These are phyloP conservation scores for Cyclostephanos invisitatus DNA, from an alignment of 108 stramenopile species.

Conservation along the genomic window DNA sequence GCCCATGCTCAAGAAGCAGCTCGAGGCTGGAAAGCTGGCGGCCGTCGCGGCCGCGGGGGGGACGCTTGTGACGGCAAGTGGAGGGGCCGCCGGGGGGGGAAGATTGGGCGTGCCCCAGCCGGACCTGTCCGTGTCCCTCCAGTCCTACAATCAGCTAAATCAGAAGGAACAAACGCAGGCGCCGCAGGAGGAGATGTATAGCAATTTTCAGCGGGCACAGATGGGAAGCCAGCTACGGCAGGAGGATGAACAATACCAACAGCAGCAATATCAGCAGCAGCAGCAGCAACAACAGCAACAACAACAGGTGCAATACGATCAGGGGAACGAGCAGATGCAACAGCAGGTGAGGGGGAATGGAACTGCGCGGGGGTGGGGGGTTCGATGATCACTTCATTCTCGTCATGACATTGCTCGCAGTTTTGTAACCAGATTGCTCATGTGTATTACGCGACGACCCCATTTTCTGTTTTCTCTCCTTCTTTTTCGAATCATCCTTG, in stretches of 20 bases:
- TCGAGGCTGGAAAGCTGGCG: constrained; percentile 84
- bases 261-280: constrained; percentile 50
- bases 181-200: constrained; percentile 36
- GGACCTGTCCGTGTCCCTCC: constrained; percentile 5
- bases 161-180: constrained; percentile 15
- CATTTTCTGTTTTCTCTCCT: not conserved
- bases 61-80: constrained; percentile 40
- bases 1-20: constrained; percentile 91
- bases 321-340: constrained; percentile 18
- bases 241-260: constrained; percentile 31
- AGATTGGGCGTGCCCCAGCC: constrained; percentile 5
- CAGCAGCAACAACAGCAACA: constrained; percentile 27
- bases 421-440: not conserved
- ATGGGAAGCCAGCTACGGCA: constrained; percentile 16
- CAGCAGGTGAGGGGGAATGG: constrained; percentile 24
- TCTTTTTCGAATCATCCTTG: not conserved
- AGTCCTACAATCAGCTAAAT: constrained; percentile 10
- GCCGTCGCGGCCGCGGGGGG: constrained; percentile 51
- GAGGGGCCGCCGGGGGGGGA: constrained; percentile 14
- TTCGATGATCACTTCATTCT: not conserved
- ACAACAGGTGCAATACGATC: constrained; percentile 30
- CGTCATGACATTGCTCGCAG: not conserved
- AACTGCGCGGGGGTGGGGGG: not conserved
- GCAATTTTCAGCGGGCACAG: constrained; percentile 52
- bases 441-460: not conserved